Base-by-base conservation (phyloP, 2,329 filamentous ascomycete genomes). In the Epichloe aotearoae region DNA sequence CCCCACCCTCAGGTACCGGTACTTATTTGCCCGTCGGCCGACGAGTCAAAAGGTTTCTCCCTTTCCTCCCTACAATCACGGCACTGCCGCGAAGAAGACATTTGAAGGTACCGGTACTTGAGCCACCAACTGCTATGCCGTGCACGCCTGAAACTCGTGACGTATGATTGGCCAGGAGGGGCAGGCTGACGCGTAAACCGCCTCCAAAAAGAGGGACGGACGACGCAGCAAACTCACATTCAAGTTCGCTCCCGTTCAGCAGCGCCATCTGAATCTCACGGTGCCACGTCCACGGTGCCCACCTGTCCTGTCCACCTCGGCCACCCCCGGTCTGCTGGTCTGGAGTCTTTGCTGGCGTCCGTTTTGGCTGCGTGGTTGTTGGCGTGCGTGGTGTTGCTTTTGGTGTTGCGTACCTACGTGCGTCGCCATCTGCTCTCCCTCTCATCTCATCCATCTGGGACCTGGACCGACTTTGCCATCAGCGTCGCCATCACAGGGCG, bases 101-200 rank as follows among this genome's bases (percentile, higher is more conserved):
- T 30, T 33, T 37, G 20, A 30, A 47, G 19, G 50, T 50, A 50
- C 42, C 42, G 42, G 44, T 54, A 54, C 53, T 26, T 39, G 4
- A n/a, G 17, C 52, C 54, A 51, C 52, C 40, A 23, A 8, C 20
- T 40, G 26, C 26, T 30, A 30, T 30, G 3, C 7, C 26, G 26
- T 30, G 26, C 26, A 30, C 26, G 26, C 8, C 26, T 45, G 23
- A 40, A 12, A 14, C 45, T 44, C 33, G 48, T 47, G 33, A 26
- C 41, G 54, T 19, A 30, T 63, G 54, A 66, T 66, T 66, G 64
- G 64, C 44, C 52, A 55, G 53, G 44, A 48, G 51, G 47, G 52
- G 56, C 54, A 55, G 59, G 64, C 64, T 67, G 64, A 67, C 64
- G 64, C 64, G 64, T 66, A 66, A 65, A 65, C 62, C 64, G 60